Base-by-base conservation (phyloP, 1,139 yeast genomes). In the Blastobotrys indianensis region DNA sequence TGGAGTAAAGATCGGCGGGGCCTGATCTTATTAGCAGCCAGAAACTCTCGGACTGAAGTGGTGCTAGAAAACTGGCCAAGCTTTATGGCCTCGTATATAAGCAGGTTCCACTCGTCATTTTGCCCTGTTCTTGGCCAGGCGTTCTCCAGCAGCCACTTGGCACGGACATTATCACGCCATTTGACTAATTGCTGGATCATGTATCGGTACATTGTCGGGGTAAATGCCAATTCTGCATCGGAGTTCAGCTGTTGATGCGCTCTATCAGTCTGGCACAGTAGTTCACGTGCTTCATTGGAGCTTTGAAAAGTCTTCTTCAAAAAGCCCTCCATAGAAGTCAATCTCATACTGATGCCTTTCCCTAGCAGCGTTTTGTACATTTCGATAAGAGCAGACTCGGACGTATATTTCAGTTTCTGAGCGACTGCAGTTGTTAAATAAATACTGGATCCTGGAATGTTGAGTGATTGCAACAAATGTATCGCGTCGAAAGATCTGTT, bases 51-150 rank as follows among this genome's bases (percentile, higher is more conserved):
- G n/a, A 59, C 48, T 1, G 44, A 41, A 5, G 52, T 50, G 1
- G 59, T 59, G 4, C 53, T 51, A 5, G 45, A 44, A 38, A 58
- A 49, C n/a, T 59, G 57, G 13, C 57, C 62, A 25, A 51, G 30
- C 25, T 58, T 57, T 11, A 56, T 47, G 2, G 58, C 58, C 7
- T 57, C 47, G 17, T 50, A 40, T 32, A 59, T 39, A 3, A 56
- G 46, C 16, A 54, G 15, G 9, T 32, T 46, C 54, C 45, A 36
- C 34, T 38, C 39, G 29, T 31, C 4, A 31, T 36, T 17, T 25
- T 42, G 17, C 37, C 34, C 16, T 28, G 38, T 17, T 37, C 42
- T 34, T 28, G 47, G 37, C 36, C 40, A 37, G n/a, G 53, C 41
- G 30, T 50, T 43, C 30, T 55, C 54, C 25, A 56, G 42, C 11